Evolutionary conservation across 164 flowering plant species (phyloP), one percentile per base, ranked within the genome.

Genomic region (Nymphaea colorata): DNA sequence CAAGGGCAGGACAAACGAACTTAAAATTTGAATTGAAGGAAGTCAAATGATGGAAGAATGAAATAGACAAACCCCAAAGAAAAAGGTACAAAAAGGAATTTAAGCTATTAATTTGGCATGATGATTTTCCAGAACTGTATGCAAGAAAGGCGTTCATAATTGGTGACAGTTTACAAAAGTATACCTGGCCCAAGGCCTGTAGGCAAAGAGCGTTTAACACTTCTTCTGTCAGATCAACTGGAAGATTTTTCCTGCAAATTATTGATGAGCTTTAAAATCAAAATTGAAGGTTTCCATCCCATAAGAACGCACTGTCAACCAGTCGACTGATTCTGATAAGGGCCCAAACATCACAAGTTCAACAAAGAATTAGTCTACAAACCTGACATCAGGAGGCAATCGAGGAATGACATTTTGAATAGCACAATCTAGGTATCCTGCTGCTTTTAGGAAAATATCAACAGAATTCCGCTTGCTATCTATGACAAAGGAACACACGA

Each of bases 181-280:
- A 51, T 83, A 94, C 99, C 96, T 89, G 95, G 67, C 97, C 99
- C 43, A 94, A 66, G 63, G 97, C 99, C 79, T 94, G 97, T 69
- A 87, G 81, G 74, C 89, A 86, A 75, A 91, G 87, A 41, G 97
- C 99, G 76, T 87, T 79, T 62, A 94, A 79, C 72, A 81, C 86
- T 77, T 90, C 95, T 81, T 88, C 99, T 17, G 85, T 76, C 59
- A 94, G 80, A 79, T 94, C 99, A 3, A 90, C 87, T 36, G 99
- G 99, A 63, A 94, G 86, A 73, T 76, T 78, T 82, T 84, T 84
- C 85, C 99, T 91, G 68, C 62, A 78, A 53, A n/a, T 41, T 51
- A 15, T 51, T 15, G 14, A 61, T 10, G 14, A 51, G 57, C 15
- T 51, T 51, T 51, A 4, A 51, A 8, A 51, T 8, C 8, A 51